Conservation (phyloP, 2,329 filamentous ascomycete species). For the Fusarium sacchari region DNA sequence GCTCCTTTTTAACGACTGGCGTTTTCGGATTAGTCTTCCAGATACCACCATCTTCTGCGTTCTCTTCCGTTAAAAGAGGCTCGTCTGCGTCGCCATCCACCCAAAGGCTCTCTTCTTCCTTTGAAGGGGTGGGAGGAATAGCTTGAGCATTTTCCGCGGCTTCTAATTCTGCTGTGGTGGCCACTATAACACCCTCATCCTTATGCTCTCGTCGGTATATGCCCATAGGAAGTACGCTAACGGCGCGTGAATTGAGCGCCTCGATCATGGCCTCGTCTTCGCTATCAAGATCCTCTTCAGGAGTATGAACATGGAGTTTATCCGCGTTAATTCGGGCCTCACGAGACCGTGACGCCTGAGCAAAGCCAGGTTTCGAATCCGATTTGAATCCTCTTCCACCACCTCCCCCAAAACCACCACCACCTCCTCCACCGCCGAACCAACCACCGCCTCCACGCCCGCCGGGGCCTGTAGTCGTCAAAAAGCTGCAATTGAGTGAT, state of each 20-base stretch:
- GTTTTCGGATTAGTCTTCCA: constrained; percentile 56
- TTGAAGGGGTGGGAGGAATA: constrained; percentile 31
- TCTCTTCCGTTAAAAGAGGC: constrained; percentile 40
- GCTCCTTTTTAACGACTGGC: constrained; percentile 57
- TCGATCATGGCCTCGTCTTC: constrained; percentile 56
- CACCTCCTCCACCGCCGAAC: constrained; percentile 41
- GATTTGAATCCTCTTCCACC: constrained; percentile 45
- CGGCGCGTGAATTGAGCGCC: constrained; percentile 46
- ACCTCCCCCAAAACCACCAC: constrained; percentile 44
- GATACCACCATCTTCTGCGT: constrained; percentile 52
- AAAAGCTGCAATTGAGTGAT: background rate
- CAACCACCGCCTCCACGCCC: constrained; percentile 41
- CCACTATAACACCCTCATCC: constrained; percentile 63
- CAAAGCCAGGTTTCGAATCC: constrained; percentile 53
- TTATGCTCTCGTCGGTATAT: constrained; percentile 65
- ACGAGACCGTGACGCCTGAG: constrained; percentile 47
- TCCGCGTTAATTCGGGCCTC: constrained; percentile 67
- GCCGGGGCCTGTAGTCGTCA: constrained; percentile 27
- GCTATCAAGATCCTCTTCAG: constrained; percentile 57
- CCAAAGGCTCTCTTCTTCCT: constrained; percentile 59
- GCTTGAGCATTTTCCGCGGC: constrained; percentile 59
- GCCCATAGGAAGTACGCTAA: constrained; percentile 62
- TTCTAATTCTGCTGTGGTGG: constrained; percentile 67
- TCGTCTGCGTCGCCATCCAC: constrained; percentile 51
- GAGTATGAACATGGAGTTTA: constrained; percentile 58